Base-by-base conservation (phyloP, 306 rosid species). In the Nissolia schottii region DNA sequence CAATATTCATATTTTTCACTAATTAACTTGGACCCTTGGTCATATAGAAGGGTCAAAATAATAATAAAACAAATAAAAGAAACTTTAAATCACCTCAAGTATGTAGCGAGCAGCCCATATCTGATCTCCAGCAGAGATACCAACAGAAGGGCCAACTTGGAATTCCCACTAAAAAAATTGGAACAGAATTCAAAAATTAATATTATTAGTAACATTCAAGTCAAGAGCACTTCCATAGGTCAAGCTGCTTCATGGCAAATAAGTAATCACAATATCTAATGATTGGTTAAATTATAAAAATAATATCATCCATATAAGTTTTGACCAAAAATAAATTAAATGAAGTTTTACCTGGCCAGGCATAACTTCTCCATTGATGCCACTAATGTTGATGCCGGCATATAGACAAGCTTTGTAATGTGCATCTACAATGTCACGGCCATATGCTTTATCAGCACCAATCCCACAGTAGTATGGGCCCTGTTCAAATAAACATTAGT, bases 291-390 rank as follows among this genome's bases (percentile, higher is more conserved):
- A n/a, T n/a, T n/a, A n/a, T n/a, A n/a, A n/a, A n/a, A n/a, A n/a
- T n/a, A n/a, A n/a, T n/a, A n/a, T n/a, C n/a, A n/a, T n/a, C n/a
- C n/a, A n/a, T n/a, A n/a, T n/a, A n/a, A n/a, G n/a, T n/a, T n/a
- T n/a, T n/a, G n/a, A n/a, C n/a, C n/a, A n/a, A n/a, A 38, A 14
- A 31, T 19, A 25, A 16, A 64, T 7, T 8, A 24, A 1, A 67
- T 12, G 7, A n/a, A 24, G 8, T 56, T 54, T 23, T 79, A 85
- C 93, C 88, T 88, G 93, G 38, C 90, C 93, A 45, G 93, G 90
- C 93, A 88, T 88, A 37, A 88, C 90, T 73, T 88, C 93, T 40
- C 85, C 93, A 77, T 88, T 88, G 80, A 85, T 85, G 64, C 93
- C 93, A 71, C 93, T 81, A 37, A 85, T 79, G 75, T 83, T 79